Evolutionary conservation across 768 basidiomycete species (phyloP).

Genomic region (Podaxis sp.): DNA sequence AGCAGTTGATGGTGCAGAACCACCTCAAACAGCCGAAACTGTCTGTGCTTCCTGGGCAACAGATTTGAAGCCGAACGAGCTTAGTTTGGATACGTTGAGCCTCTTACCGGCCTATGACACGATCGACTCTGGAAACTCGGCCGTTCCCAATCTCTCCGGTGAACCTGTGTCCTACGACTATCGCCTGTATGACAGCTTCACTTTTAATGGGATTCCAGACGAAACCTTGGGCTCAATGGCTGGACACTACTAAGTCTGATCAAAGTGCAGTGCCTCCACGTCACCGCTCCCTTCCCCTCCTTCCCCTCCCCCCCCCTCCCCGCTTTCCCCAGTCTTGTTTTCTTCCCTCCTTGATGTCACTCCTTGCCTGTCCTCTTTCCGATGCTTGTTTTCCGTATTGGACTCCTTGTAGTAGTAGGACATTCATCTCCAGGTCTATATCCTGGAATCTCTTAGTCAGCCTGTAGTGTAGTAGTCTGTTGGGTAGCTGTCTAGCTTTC

Average conservation of each 20-base stretch:
- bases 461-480: conserved; percentile 3
- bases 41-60: conserved; percentile 19
- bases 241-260: conserved; percentile 25
- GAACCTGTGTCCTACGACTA: conserved; percentile 27
- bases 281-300: not conserved
- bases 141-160: conserved; percentile 14
- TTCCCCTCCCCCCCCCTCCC: not conserved
- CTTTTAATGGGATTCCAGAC: conserved; percentile 25
- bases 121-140: conserved; percentile 9
- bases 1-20: conserved; percentile 11
- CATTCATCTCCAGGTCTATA: not conserved
- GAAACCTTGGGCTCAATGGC: conserved; percentile 26
- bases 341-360: not conserved
- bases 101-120: conserved; percentile 23
- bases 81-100: conserved; percentile 22
- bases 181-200: conserved; percentile 28
- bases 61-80: conserved; percentile 18
- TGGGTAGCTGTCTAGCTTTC: not conserved
- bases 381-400: not conserved
- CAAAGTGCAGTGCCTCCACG: conserved; percentile 1
- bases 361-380: too few species aligned
- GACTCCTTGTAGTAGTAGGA: conserved; percentile 1
- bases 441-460: not conserved
- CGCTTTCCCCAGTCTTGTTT: not conserved
- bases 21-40: conserved; percentile 12